phyloP scores from a whole-genome alignment of 2,329 filamentous ascomycete species.

The Phyllosticta citrichinensis region DNA sequence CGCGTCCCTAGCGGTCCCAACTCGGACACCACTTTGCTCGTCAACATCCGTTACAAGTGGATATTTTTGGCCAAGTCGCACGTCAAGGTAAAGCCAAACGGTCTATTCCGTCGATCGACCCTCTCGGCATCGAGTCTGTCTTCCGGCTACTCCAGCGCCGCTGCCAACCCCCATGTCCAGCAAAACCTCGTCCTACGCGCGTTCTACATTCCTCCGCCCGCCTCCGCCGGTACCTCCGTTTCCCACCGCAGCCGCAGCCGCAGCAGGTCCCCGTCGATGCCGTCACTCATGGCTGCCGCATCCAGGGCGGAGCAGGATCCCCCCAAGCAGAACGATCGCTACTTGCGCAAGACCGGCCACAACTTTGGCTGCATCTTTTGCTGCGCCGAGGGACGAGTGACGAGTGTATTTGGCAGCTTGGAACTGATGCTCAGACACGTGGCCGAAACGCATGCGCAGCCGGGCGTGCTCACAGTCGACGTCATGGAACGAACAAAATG shows the following conservation, averaged over 20 bases:
- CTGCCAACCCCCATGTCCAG: neutral
- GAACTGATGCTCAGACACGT: conserved; percentile 32
- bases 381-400: conserved; percentile 20
- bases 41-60: conserved; percentile 23
- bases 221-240: neutral
- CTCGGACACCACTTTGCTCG: neutral
- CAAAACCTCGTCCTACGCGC: neutral
- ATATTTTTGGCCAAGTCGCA: conserved; percentile 30
- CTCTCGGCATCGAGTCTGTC: neutral
- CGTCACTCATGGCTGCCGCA: neutral
- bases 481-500: conserved; percentile 22
- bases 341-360: conserved; percentile 1
- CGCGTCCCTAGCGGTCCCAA: neutral
- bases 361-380: conserved; percentile 29
- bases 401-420: conserved; percentile 27
- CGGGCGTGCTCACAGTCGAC: conserved; percentile 19
- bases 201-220: conserved; percentile 9
- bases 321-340: neutral
- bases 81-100: conserved; percentile 15
- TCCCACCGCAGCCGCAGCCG: neutral
- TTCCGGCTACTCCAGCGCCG: neutral
- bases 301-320: neutral
- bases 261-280: neutral
- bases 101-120: neutral
- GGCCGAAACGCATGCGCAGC: conserved; percentile 23